Conservation (phyloP, 495 filamentous ascomycete genomes). For the Darksidea phi region DNA sequence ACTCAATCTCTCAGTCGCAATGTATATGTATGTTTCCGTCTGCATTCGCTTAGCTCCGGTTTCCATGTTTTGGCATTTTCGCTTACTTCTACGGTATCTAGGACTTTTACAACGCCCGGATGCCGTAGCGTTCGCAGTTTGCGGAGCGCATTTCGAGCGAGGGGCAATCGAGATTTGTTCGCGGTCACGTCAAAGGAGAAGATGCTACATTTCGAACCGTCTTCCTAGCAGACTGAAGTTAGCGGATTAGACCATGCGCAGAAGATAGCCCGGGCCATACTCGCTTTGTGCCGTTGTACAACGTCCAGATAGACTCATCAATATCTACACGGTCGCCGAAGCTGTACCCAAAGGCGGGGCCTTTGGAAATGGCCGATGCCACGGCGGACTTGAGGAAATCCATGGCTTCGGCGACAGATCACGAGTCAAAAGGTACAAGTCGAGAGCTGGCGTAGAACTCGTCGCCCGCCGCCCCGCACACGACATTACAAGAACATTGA, state of each 20-base stretch:
- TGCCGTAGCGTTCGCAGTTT: slow-evolving; percentile 90
- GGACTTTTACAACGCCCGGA: slow-evolving; percentile 86
- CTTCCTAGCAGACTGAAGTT: slow-evolving; percentile 60
- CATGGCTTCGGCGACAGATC: slow-evolving; percentile 53
- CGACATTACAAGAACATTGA: too few species aligned
- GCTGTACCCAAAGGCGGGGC: slow-evolving; percentile 83
- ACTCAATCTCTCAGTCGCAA: slow-evolving; percentile 84
- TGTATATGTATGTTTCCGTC: slow-evolving; percentile 91
- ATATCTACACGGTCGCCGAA: slow-evolving; percentile 88
- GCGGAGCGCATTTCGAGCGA: slow-evolving; percentile 88
- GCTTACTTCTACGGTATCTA: slow-evolving; percentile 87
- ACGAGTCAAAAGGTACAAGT: not conserved
- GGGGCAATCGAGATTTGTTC: slow-evolving; percentile 74
- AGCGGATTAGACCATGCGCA: slow-evolving; percentile 3
- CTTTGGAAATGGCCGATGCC: slow-evolving; percentile 92
- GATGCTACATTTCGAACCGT: slow-evolving; percentile 88
- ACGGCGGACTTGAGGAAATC: slow-evolving; percentile 98
- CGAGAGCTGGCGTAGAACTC: too few species aligned
- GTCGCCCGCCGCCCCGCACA: too few species aligned
- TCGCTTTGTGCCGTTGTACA: slow-evolving; percentile 87
- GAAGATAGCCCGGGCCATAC: slow-evolving; percentile 49
- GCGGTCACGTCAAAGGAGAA: slow-evolving; percentile 87
- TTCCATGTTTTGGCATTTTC: slow-evolving; percentile 1
- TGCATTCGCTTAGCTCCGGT: slow-evolving; percentile 44
- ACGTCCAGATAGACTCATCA: slow-evolving; percentile 85